Evolutionary conservation across 768 basidiomycete species (phyloP).

Genomic region (Hemileccinum rubropunctum): DNA sequence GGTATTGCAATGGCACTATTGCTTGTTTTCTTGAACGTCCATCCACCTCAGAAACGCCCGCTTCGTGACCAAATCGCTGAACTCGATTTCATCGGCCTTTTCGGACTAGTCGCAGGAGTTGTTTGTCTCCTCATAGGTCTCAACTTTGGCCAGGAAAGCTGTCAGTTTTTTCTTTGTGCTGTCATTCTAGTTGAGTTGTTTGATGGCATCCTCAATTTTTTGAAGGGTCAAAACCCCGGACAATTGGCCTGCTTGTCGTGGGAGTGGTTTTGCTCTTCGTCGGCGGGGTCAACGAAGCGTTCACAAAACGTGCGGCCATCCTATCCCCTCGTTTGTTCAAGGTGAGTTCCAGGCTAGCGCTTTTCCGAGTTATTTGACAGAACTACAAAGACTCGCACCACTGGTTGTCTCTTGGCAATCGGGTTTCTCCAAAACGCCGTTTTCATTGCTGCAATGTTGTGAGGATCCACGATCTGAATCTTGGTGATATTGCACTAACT

Average conservation of each 20-base stretch:
- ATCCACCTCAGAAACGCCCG: slow-evolving; percentile 61
- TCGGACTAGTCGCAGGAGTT: slow-evolving; percentile 58
- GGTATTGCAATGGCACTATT: slow-evolving; percentile 57
- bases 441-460: slow-evolving; percentile 48
- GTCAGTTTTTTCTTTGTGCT: slow-evolving; percentile 38
- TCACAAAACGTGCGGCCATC: slow-evolving; percentile 64
- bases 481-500: background rate
- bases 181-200: background rate
- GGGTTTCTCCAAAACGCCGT: slow-evolving; percentile 60
- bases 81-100: slow-evolving; percentile 70
- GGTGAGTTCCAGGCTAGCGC: slow-evolving; percentile 31
- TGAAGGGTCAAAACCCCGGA: slow-evolving; percentile 53
- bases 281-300: slow-evolving; percentile 54
- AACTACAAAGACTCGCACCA: slow-evolving; percentile 60
- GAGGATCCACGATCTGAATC: background rate
- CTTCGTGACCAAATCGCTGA: slow-evolving; percentile 54
- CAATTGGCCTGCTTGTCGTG: slow-evolving; percentile 55
- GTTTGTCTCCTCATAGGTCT: slow-evolving; percentile 71
- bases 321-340: slow-evolving; percentile 73
- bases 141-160: slow-evolving; percentile 62
- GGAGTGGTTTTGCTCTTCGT: slow-evolving; percentile 51
- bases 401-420: slow-evolving; percentile 53
- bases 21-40: slow-evolving; percentile 72
- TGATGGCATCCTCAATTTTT: background rate
- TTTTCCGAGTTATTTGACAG: background rate